phyloP scores from a whole-genome alignment of 768 basidiomycete genomes.

The Kwoniella dendrophila region DNA sequence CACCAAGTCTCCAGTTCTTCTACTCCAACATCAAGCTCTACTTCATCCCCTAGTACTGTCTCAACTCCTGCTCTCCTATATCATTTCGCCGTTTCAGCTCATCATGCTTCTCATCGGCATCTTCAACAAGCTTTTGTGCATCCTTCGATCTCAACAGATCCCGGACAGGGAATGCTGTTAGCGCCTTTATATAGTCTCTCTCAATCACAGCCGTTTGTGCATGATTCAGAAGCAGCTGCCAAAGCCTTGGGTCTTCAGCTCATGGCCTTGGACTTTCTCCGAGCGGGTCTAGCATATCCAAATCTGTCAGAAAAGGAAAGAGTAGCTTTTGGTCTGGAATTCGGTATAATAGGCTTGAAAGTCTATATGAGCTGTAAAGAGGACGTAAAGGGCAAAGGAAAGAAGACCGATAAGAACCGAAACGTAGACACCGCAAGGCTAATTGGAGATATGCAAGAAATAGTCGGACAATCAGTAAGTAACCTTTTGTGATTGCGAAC shows the following conservation, averaged over 20 bases:
- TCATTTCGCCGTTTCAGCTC: conserved; percentile 39
- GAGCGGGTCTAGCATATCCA: conserved; percentile 23
- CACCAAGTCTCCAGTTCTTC: conserved; percentile 2
- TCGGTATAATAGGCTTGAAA: conserved; percentile 35
- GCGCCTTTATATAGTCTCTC: not conserved
- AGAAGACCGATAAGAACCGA: not conserved
- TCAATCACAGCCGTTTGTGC: conserved; percentile 2
- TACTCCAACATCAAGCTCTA: not conserved
- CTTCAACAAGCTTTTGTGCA: conserved; percentile 44
- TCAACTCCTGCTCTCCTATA: conserved; percentile 27
- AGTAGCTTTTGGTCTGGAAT: conserved; percentile 38
- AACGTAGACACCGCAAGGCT: conserved; percentile 9
- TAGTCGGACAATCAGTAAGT: conserved; percentile 31
- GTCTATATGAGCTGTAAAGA: conserved; percentile 12
- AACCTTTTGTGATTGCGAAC: not conserved
- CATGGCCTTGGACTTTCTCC: conserved; percentile 35
- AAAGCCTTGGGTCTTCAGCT: conserved; percentile 33
- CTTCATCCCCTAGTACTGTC: not conserved
- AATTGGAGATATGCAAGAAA: conserved; percentile 26
- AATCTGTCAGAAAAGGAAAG: conserved; percentile 37
- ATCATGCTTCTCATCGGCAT: conserved; percentile 27
- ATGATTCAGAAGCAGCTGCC: conserved; percentile 23
- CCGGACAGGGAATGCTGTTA: not conserved
- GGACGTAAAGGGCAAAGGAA: conserved; percentile 14
- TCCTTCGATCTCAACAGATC: conserved; percentile 6